phyloP scores from a whole-genome alignment of 805 yeast genomes.

The Myxozyma mucilagina region DNA sequence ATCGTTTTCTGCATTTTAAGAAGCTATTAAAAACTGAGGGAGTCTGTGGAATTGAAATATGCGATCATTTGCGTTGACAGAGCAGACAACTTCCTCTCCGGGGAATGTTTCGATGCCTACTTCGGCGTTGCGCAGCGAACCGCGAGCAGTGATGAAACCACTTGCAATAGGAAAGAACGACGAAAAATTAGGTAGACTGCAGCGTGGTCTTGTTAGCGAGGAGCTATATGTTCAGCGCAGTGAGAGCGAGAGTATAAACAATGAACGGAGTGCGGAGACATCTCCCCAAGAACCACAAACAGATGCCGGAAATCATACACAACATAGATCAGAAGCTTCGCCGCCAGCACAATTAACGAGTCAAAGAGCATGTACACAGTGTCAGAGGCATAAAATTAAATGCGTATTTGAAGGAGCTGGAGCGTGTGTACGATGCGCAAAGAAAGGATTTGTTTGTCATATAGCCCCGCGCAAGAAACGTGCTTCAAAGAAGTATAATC shows the following conservation, averaged over 20 bases:
- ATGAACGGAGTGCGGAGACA: neutral
- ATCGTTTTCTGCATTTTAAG: too few relatives aligned
- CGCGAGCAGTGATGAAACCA: slow-evolving; percentile 4
- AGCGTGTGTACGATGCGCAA: slow-evolving; percentile 25
- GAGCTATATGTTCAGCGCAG: neutral
- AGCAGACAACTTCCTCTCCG: neutral
- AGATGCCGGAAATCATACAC: neutral
- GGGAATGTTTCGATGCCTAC: slow-evolving; percentile 5
- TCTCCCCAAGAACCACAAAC: neutral
- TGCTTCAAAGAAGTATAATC: slow-evolving; percentile 11
- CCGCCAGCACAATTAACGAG: neutral
- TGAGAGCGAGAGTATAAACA: neutral
- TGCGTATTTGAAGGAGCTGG: slow-evolving; percentile 20
- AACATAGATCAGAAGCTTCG: neutral
- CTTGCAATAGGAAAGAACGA: neutral
- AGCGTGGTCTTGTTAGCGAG: neutral
- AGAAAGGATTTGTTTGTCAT: slow-evolving; percentile 24
- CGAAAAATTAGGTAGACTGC: neutral
- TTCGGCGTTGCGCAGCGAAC: slow-evolving; percentile 8
- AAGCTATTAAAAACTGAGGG: too few relatives aligned
- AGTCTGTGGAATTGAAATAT: neutral
- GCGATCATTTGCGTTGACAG: neutral
- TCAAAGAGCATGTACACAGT: slow-evolving; percentile 30
- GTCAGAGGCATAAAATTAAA: slow-evolving; percentile 28
- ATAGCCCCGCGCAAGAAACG: slow-evolving; percentile 29